A percentile compares a stretch with the other conserved stretches of the same genome.
Conservation (phyloP, 495 filamentous ascomycete species). For the Neurospora sp. region DNA sequence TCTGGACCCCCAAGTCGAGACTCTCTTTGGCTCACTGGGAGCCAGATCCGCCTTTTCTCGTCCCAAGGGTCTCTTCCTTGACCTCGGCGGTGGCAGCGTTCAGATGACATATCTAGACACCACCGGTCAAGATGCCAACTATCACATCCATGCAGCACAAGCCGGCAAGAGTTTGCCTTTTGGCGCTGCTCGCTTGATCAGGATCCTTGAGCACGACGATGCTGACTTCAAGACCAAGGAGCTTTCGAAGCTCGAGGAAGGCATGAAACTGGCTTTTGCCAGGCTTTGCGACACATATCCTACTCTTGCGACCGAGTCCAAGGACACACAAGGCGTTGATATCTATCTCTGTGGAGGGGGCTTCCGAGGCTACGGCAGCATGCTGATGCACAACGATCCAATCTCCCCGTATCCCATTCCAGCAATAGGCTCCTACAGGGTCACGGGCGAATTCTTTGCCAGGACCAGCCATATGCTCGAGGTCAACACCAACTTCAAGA, state of each 20-base stretch:
- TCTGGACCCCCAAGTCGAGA: conserved; percentile 72
- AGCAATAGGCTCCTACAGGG: conserved; percentile 72
- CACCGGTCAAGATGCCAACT: conserved; percentile 36
- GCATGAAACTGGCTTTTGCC: conserved; percentile 55
- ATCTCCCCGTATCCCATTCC: conserved; percentile 74
- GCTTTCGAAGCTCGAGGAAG: conserved; percentile 44
- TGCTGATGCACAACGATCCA: conserved; percentile 61
- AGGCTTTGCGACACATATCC: conserved; percentile 47
- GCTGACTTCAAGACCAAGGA: conserved; percentile 37
- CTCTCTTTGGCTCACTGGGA: conserved; percentile 70
- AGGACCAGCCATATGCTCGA: conserved; percentile 49
- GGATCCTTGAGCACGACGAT: conserved; percentile 39
- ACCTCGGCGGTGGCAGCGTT: conserved; percentile 83
- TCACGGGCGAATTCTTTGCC: conserved; percentile 49
- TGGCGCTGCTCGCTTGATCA: conserved; percentile 73
- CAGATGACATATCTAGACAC: conserved; percentile 81
- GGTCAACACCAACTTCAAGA: conserved; percentile 41
- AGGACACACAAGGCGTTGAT: conserved; percentile 48
- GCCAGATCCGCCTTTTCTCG: conserved; percentile 63
- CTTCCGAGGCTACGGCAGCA: conserved; percentile 82
- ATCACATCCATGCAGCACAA: conserved; percentile 38
- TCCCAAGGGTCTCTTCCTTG: conserved; percentile 62
- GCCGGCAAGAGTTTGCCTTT: conserved; percentile 58
- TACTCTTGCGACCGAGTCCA: conserved; percentile 27
- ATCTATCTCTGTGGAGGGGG: conserved; percentile 86